Conservation (phyloP, 1,284 basidiomycete genomes). For the Fomitiporia mediterranea region DNA sequence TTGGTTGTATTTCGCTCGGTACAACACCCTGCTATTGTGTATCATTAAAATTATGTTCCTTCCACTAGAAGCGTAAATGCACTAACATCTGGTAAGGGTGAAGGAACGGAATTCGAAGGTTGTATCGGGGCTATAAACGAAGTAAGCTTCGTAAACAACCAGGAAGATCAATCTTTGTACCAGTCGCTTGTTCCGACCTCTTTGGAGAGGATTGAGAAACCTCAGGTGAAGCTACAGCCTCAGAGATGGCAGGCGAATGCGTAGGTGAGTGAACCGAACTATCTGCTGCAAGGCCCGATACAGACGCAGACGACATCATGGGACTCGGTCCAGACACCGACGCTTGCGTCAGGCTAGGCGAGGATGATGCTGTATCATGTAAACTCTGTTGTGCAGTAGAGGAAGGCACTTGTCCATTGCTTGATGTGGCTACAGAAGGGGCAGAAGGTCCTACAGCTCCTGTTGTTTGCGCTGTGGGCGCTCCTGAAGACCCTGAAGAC, state of each 20-base stretch:
- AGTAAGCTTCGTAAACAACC: not conserved
- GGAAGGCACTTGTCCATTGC: constrained; percentile 25
- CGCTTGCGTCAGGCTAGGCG: constrained; percentile 75
- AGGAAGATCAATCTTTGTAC: constrained; percentile 28
- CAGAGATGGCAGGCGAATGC: constrained; percentile 67
- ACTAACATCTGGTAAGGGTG: constrained; percentile 21
- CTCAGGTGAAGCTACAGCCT: constrained; percentile 54
- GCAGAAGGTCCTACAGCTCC: constrained; percentile 22
- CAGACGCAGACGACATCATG: constrained; percentile 71
- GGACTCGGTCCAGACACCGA: constrained; percentile 63
- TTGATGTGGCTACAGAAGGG: constrained; percentile 26
- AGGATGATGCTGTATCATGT: constrained; percentile 55
- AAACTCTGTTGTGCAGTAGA: constrained; percentile 34
- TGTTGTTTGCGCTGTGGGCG: constrained; percentile 21
- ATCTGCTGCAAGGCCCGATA: constrained; percentile 59
- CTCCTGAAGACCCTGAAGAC: constrained; percentile 29
- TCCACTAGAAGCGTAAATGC: not conserved
- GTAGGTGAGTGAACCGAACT: constrained; percentile 65
- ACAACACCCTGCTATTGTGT: not conserved
- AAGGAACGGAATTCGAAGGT: constrained; percentile 17
- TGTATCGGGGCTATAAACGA: constrained; percentile 9
- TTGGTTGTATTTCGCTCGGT: constrained; percentile 5
- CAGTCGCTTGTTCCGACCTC: constrained; percentile 37
- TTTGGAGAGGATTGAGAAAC: constrained; percentile 56
- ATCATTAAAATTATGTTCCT: not conserved